Conservation (phyloP, 495 filamentous ascomycete genomes). For the Talaromyces liani region DNA sequence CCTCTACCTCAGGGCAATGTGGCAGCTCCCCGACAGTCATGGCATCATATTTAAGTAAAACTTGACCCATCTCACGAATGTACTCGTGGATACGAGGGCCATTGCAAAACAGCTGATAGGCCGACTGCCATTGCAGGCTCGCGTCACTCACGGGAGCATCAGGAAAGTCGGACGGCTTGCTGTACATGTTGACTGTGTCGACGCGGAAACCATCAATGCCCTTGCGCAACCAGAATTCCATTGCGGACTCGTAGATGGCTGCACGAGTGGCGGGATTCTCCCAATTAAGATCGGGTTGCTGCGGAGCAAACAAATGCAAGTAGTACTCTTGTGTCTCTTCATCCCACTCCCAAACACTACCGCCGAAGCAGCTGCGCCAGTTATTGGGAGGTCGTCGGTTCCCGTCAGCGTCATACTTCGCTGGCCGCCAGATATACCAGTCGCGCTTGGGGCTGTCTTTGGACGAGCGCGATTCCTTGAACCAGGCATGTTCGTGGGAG, state of each 20-base stretch:
- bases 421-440: slow-evolving; percentile 55
- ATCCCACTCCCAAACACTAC: slow-evolving; percentile 48
- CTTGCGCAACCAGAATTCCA: slow-evolving; percentile 47
- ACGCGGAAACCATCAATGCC: slow-evolving; percentile 50
- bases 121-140: slow-evolving; percentile 33
- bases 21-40: slow-evolving; percentile 49
- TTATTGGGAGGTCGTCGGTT: slow-evolving; percentile 51
- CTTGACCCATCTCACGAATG: slow-evolving; percentile 34
- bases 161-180: slow-evolving; percentile 34
- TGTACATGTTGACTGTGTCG: slow-evolving; percentile 50
- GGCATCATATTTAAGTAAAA: slow-evolving; percentile 37
- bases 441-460: slow-evolving; percentile 42
- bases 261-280: slow-evolving; percentile 39
- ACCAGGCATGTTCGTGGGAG: slow-evolving; percentile 50
- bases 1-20: slow-evolving; percentile 28
- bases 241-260: slow-evolving; percentile 39
- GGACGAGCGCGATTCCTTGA: slow-evolving; percentile 42
- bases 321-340: slow-evolving; percentile 46
- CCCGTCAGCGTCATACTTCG: slow-evolving; percentile 40
- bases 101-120: slow-evolving; percentile 42
- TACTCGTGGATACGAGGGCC: slow-evolving; percentile 53
- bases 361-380: slow-evolving; percentile 47
- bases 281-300: slow-evolving; percentile 53
- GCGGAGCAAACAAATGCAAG: slow-evolving; percentile 40
- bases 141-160: slow-evolving; percentile 36